Evolutionary conservation across 345 rosid genomes (phyloP).

Genomic region (Kernera saxatilis): DNA sequence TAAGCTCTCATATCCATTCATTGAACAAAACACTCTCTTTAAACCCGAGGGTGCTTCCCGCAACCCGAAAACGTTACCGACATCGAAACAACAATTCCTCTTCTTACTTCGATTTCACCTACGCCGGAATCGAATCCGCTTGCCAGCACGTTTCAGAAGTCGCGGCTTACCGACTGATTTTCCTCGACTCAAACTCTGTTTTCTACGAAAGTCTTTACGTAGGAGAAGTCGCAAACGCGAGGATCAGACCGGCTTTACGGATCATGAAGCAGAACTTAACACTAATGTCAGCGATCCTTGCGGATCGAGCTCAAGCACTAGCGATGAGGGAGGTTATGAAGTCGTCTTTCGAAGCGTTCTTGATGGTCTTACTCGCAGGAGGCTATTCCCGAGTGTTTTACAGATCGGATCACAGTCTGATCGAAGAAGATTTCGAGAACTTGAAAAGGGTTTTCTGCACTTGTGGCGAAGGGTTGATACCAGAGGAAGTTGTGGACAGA

Average conservation of each 20-base stretch:
- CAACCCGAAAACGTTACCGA: conserved; percentile 36
- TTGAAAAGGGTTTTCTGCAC: conserved; percentile 61
- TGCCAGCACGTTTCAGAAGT: conserved; percentile 86
- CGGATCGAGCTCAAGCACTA: conserved; percentile 62
- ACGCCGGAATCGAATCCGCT: conserved; percentile 59
- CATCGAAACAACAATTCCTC: conserved; percentile 31
- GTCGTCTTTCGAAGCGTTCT: conserved; percentile 71
- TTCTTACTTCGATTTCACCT: conserved; percentile 56
- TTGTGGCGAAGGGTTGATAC: conserved; percentile 72
- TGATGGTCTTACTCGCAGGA: conserved; percentile 86
- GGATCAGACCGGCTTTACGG: conserved; percentile 57
- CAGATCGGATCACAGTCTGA: conserved; percentile 47
- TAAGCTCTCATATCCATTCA: conserved; percentile 65
- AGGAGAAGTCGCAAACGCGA: conserved; percentile 50
- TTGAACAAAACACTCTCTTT: conserved; percentile 74
- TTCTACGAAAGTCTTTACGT: conserved; percentile 68
- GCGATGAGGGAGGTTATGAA: conserved; percentile 78
- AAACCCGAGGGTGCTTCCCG: conserved; percentile 50
- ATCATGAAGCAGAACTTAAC: conserved; percentile 71
- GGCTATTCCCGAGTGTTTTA: conserved; percentile 54
- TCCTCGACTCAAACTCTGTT: conserved; percentile 65
- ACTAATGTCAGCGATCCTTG: conserved; percentile 62
- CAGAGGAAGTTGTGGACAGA: conserved; percentile 53
- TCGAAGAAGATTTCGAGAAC: conserved; percentile 66
- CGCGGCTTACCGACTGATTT: conserved; percentile 73